Conservation (phyloP, 768 basidiomycete species). For the Tricholoma terreum region DNA sequence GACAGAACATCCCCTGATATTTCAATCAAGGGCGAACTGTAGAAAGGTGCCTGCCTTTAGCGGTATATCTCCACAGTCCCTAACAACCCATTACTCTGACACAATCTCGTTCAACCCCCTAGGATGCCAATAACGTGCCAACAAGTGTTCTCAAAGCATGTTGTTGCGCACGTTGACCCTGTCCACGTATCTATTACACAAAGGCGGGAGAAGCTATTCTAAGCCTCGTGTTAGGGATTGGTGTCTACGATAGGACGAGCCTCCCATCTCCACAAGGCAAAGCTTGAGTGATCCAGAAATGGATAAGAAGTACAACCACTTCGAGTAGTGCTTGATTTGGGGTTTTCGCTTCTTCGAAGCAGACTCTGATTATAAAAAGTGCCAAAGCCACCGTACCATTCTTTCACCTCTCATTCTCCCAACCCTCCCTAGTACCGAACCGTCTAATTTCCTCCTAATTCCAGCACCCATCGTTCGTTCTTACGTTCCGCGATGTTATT, state of each 20-base stretch:
- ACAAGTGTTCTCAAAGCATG: not conserved
- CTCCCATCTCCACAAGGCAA: not conserved
- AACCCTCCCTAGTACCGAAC: not conserved
- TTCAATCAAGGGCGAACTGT: not conserved
- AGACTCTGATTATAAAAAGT: slow-evolving; percentile 9
- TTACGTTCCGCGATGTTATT: slow-evolving; percentile 9
- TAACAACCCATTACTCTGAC: too few relatives aligned
- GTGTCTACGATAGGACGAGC: not conserved
- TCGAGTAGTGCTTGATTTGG: not conserved
- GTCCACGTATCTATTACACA: not conserved
- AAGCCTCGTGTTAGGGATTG: slow-evolving; percentile 11
- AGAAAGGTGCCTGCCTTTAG: not conserved
- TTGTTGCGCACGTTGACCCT: not conserved
- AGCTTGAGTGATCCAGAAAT: slow-evolving; percentile 4
- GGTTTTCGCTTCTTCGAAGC: not conserved
- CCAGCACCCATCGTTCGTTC: not conserved
- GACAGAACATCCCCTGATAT: not conserved
- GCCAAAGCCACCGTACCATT: not conserved
- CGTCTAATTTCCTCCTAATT: not conserved
- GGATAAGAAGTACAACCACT: not conserved
- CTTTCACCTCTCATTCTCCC: not conserved
- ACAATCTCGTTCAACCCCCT: too few relatives aligned
- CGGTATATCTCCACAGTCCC: not conserved
- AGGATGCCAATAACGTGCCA: not conserved
- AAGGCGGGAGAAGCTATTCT: slow-evolving; percentile 12